Evolutionary conservation across 1,139 yeast species (phyloP), one percentile per base, ranked within the genome.

Genomic region (Zygoascus sp.): DNA sequence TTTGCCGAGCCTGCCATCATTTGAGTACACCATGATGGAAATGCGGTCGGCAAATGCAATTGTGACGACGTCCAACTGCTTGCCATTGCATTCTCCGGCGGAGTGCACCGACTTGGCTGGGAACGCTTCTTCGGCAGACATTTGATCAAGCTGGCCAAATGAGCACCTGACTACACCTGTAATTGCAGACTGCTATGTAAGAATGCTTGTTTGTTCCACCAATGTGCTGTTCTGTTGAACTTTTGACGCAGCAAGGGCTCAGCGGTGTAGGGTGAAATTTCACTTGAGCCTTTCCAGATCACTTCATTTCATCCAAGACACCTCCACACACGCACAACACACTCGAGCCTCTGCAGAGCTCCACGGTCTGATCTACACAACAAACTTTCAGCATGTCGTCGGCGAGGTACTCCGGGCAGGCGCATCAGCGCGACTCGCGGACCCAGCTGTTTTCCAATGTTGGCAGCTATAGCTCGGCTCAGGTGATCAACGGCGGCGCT

Each of bases 381-480:
- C 10, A 34, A 11, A 23, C 28, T 23, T 42, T n/a, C 38, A n/a
- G n/a, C n/a, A 46, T 19, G 37, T 55, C 53, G 53, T 46, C 56
- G 20, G 50, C 54, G 7, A 46, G 63, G 48, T 60, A 61, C 44
- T 47, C 58, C 25, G 52, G 57, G 34, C 61, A 59, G 42, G 59
- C 55, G 23, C 67, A 63, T 46, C 65, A 62, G 46, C 54, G 68
- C 28, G 69, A 64, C 46, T 49, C 48, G 39, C 55, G 70, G 21
- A 66, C 70, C 7, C 69, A 66, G 55, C 58, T 66, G 34, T 66
- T 66, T 50, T 62, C 66, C 20, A 60, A 58, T 44, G 62, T 59
- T 7, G 51, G 60, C 28, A 55, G 64, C 9, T 61, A 62, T 42
- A 56, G 53, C 36, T 64, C 65, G 15, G 50, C 60, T 17, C 59